These are phyloP conservation scores for Asterionellopsis glacialis DNA, from an alignment of 108 stramenopile genomes.

Conservation along the genomic window DNA sequence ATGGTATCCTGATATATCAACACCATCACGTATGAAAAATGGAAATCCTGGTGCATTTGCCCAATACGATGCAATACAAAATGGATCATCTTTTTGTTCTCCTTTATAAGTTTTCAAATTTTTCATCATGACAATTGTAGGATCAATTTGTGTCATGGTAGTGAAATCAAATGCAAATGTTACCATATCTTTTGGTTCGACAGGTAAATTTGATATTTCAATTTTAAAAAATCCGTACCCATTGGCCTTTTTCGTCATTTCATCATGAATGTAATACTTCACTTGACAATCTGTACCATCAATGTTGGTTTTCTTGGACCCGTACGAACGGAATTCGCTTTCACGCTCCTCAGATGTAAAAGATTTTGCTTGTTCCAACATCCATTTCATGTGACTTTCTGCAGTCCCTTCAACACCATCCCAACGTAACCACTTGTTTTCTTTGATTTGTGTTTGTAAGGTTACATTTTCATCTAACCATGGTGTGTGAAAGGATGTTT, in stretches of 20 bases:
- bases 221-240: constrained; percentile 21
- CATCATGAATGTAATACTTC: constrained; percentile 19
- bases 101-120: constrained; percentile 8
- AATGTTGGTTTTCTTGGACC: neutral
- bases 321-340: constrained; percentile 15
- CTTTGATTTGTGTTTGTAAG: constrained; percentile 8
- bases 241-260: constrained; percentile 9
- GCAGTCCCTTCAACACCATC: constrained; percentile 21
- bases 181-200: constrained; percentile 20
- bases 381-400: constrained; percentile 8
- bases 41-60: constrained; percentile 23
- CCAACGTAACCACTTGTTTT: constrained; percentile 22
- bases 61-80: constrained; percentile 12
- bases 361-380: constrained; percentile 6
- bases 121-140: constrained; percentile 13
- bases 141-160: constrained; percentile 4
- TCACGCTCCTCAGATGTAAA: constrained; percentile 5
- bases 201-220: constrained; percentile 1
- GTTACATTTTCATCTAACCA: constrained; percentile 12
- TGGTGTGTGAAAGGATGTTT: neutral
- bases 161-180: constrained; percentile 15
- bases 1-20: constrained; percentile 19
- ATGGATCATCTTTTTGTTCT: constrained; percentile 14
- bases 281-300: neutral
- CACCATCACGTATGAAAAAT: constrained; percentile 18